These are phyloP conservation scores for Trifolium fragiferum DNA, from an alignment of 306 rosid species.

Conservation along the genomic window DNA sequence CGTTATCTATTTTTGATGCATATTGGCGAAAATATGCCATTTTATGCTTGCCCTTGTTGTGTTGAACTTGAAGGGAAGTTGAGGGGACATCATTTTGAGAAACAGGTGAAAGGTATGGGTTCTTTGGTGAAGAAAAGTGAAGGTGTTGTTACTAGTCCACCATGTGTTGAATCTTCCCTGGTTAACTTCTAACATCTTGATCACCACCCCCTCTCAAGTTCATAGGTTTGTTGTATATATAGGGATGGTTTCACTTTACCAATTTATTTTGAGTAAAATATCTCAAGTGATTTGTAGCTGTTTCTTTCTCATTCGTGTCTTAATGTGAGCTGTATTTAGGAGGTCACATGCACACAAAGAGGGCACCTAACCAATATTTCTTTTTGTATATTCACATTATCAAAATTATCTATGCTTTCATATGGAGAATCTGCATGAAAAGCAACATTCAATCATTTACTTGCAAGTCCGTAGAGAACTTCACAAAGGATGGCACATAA, in stretches of 20 bases:
- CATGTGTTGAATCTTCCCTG: constrained; percentile 35
- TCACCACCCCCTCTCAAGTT: constrained; percentile 46
- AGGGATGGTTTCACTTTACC: constrained; percentile 58
- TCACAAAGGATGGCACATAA: not conserved
- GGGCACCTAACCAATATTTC: constrained; percentile 21
- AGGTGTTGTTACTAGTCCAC: constrained; percentile 41
- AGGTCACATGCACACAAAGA: constrained; percentile 35
- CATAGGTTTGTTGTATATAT: constrained; percentile 64
- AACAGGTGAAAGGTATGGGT: constrained; percentile 43
- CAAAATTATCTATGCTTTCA: constrained; percentile 29
- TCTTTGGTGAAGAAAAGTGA: constrained; percentile 43
- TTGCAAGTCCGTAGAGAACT: not conserved
- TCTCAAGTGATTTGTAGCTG: constrained; percentile 56
- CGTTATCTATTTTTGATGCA: constrained; percentile 40
- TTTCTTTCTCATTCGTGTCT: constrained; percentile 47
- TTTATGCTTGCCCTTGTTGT: constrained; percentile 46
- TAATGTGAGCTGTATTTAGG: constrained; percentile 11
- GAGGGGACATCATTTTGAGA: constrained; percentile 43
- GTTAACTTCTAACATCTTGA: constrained; percentile 67
- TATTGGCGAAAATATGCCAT: constrained; percentile 50
- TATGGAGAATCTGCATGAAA: constrained; percentile 28
- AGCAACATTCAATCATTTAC: constrained; percentile 26
- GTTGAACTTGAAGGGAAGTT: constrained; percentile 48
- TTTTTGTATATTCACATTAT: constrained; percentile 21
- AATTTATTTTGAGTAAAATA: constrained; percentile 56